A percentile compares a stretch with the other conserved stretches of the same genome.
Conservation (phyloP, 1,284 basidiomycete species). For the Mycena citricolor region DNA sequence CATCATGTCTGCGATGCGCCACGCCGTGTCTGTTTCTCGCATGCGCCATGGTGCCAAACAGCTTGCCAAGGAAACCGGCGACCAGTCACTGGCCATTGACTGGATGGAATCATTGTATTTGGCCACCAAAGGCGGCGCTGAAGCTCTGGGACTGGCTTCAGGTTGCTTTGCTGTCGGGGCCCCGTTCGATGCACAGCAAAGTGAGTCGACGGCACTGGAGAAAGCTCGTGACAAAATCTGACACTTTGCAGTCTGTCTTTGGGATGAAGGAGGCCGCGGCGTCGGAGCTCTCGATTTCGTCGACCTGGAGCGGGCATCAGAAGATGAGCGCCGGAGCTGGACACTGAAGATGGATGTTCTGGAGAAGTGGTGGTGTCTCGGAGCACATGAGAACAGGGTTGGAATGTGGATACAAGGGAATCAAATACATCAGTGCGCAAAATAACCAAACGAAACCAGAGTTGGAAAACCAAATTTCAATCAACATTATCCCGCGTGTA, state of each 20-base stretch:
- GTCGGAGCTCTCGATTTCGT: slow-evolving; percentile 72
- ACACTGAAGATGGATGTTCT: slow-evolving; percentile 54
- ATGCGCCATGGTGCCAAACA: slow-evolving; percentile 62
- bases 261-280: slow-evolving; percentile 42
- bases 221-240: not conserved
- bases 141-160: slow-evolving; percentile 56
- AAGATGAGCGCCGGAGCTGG: slow-evolving; percentile 14
- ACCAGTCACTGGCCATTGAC: slow-evolving; percentile 47
- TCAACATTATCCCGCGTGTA: slow-evolving; percentile 11
- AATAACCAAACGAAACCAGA: not conserved
- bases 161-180: slow-evolving; percentile 66
- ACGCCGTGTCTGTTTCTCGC: slow-evolving; percentile 68
- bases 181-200: slow-evolving; percentile 81
- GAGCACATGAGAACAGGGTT: slow-evolving; percentile 63
- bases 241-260: slow-evolving; percentile 47
- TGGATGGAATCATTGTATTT: slow-evolving; percentile 82
- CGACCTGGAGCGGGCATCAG: slow-evolving; percentile 35
- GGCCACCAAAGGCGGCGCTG: slow-evolving; percentile 75
- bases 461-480: not conserved
- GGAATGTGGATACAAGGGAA: slow-evolving; percentile 75
- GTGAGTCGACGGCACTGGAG: slow-evolving; percentile 45
- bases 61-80: slow-evolving; percentile 25
- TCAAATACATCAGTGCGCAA: slow-evolving; percentile 3
- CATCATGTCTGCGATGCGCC: slow-evolving; percentile 77
- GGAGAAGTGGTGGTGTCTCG: slow-evolving; percentile 88